Evolutionary conservation across 2,329 filamentous ascomycete species (phyloP).

Genomic region (Pseudofabraea citricarpa): DNA sequence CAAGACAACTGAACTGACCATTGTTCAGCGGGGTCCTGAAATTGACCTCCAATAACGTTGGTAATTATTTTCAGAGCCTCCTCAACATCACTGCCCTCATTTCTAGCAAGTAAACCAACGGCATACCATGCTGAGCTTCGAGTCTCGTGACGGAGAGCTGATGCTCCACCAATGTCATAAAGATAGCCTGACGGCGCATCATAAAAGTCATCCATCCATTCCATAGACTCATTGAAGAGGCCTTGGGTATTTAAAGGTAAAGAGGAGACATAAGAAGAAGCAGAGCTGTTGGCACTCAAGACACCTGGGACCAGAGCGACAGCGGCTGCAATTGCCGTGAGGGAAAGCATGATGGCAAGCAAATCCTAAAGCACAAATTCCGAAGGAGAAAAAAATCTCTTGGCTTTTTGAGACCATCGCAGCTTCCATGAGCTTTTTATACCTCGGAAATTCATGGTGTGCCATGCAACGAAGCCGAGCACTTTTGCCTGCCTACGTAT

Average conservation of each 20-base stretch:
- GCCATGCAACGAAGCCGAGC: too few relatives aligned
- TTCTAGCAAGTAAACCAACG: conserved; percentile 50
- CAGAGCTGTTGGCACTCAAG: not conserved
- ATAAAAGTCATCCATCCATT: conserved; percentile 50
- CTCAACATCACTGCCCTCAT: conserved; percentile 41
- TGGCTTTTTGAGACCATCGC: too few relatives aligned
- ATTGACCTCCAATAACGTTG: conserved; percentile 49
- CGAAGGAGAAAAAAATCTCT: too few relatives aligned
- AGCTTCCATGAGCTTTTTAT: too few relatives aligned
- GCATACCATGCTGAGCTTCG: conserved; percentile 56
- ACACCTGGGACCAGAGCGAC: not conserved
- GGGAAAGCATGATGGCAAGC: not conserved
- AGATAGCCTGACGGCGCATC: conserved; percentile 47
- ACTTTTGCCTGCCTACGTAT: too few relatives aligned
- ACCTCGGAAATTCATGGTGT: too few relatives aligned
- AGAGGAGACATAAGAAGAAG: conserved; percentile 12
- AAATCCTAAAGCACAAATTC: too few relatives aligned
- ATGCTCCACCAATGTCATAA: conserved; percentile 39
- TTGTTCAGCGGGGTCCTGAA: conserved; percentile 44
- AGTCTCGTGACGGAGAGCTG: conserved; percentile 50
- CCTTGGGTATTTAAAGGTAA: conserved; percentile 27
- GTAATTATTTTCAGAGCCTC: conserved; percentile 49
- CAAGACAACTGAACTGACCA: conserved; percentile 39
- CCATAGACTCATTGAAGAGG: conserved; percentile 46
- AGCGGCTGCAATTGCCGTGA: not conserved